A percentile compares a stretch with the other conserved stretches of the same genome.
Conservation (phyloP, 495 filamentous ascomycete species). For the Talaromyces nanjingensis region DNA sequence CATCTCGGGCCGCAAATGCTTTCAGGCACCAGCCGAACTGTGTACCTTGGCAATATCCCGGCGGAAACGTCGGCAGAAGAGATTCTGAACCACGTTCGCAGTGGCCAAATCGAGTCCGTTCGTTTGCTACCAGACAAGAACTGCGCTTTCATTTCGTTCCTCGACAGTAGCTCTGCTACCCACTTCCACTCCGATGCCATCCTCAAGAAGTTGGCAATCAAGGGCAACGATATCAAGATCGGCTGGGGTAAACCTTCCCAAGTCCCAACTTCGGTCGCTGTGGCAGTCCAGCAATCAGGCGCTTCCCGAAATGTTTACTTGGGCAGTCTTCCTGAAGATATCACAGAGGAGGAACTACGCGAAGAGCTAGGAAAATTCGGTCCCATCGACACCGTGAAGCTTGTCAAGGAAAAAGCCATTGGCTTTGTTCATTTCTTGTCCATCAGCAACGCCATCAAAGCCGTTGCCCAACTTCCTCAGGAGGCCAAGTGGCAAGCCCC, state of each 20-base stretch:
- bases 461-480: slow-evolving; percentile 93
- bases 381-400: slow-evolving; percentile 93
- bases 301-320: slow-evolving; percentile 98
- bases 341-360: slow-evolving; percentile 82
- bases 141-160: slow-evolving; percentile 98
- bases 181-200: slow-evolving; percentile 99
- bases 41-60: slow-evolving; percentile 96
- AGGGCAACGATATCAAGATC: slow-evolving; percentile 98
- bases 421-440: slow-evolving; percentile 97
- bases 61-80: slow-evolving; percentile 98
- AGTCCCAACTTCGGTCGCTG: slow-evolving; percentile 91
- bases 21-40: slow-evolving; percentile 88
- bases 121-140: slow-evolving; percentile 96
- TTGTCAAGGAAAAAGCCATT: slow-evolving; percentile 96
- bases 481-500: slow-evolving; percentile 95
- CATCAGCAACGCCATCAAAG: slow-evolving; percentile 97
- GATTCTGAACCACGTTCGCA: slow-evolving; percentile 92
- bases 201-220: slow-evolving; percentile 96
- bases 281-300: slow-evolving; percentile 94
- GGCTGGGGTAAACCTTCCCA: slow-evolving; percentile 99
- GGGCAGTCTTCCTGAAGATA: slow-evolving; percentile 85
- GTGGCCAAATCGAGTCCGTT: slow-evolving; percentile 97
- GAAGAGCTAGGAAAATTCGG: slow-evolving; percentile 97
- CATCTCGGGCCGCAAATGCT: slow-evolving; percentile 68
- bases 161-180: slow-evolving; percentile 92